Conservation (phyloP, 108 stramenopile species). For the Pseudonitzschia multistriata region DNA sequence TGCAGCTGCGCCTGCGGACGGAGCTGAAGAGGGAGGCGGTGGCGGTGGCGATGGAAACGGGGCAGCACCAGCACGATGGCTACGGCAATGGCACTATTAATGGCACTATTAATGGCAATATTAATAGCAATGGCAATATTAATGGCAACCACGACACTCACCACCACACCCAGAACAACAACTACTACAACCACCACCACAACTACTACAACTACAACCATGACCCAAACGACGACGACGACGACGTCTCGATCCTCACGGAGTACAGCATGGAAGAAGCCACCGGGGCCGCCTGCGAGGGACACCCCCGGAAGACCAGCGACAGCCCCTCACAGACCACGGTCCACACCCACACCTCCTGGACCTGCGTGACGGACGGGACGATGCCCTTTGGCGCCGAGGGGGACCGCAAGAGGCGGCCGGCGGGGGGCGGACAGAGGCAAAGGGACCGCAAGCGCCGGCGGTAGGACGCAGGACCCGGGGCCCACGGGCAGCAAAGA, state of each 20-base stretch:
- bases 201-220: not conserved
- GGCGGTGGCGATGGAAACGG: too few relatives aligned
- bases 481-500: too few relatives aligned
- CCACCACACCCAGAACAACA: not conserved
- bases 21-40: too few relatives aligned
- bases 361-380: conserved; percentile 8
- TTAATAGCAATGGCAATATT: not conserved
- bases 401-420: too few relatives aligned
- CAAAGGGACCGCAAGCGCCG: too few relatives aligned
- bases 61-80: not conserved
- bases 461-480: too few relatives aligned
- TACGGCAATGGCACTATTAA: not conserved
- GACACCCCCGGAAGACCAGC: not conserved
- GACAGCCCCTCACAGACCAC: conserved; percentile 9
- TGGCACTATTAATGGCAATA: not conserved
- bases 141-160: not conserved
- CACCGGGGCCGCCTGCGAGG: too few relatives aligned
- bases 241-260: conserved; percentile 8
- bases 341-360: not conserved
- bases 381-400: too few relatives aligned
- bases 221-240: not conserved
- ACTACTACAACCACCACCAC: not conserved
- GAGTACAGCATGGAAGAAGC: conserved; percentile 16
- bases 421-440: too few relatives aligned
- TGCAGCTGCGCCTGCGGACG: too few relatives aligned